These are phyloP conservation scores for Diaporthe eres DNA, from an alignment of 2,329 filamentous ascomycete genomes.

Conservation along the genomic window DNA sequence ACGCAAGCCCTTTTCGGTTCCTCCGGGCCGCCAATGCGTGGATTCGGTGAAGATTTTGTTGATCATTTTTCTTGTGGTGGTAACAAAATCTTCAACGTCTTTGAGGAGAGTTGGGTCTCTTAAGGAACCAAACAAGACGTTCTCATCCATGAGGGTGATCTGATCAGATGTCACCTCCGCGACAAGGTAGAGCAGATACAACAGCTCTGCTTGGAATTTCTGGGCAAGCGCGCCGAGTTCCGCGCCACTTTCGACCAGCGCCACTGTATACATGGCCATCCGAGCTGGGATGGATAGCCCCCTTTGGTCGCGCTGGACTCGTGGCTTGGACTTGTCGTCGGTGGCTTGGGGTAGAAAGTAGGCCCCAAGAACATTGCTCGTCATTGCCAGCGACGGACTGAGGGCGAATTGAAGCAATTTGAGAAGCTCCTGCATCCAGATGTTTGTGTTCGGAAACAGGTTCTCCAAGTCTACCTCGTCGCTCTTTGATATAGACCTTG, in stretches of 20 bases:
- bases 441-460: conserved; percentile 73
- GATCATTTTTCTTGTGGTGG: conserved; percentile 56
- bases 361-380: conserved; percentile 78
- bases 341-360: conserved; percentile 68
- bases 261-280: conserved; percentile 79
- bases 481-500: conserved; percentile 55
- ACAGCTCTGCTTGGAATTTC: conserved; percentile 62
- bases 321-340: conserved; percentile 29
- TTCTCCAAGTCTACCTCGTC: conserved; percentile 54
- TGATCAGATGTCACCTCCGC: conserved; percentile 69
- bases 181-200: conserved; percentile 67
- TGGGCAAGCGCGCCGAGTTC: conserved; percentile 56
- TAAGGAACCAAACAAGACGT: conserved; percentile 63
- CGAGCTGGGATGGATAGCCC: conserved; percentile 81
- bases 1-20: conserved; percentile 52
- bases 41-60: conserved; percentile 51
- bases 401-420: conserved; percentile 67
- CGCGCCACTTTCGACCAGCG: conserved; percentile 64
- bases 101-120: conserved; percentile 52
- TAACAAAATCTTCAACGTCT: conserved; percentile 61
- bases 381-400: conserved; percentile 78
- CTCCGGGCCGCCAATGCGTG: conserved; percentile 53
- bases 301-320: conserved; percentile 70
- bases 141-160: conserved; percentile 58
- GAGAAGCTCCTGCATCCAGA: conserved; percentile 76